Conservation (phyloP, 306 rosid species). For the Styphnolobium japonicum region DNA sequence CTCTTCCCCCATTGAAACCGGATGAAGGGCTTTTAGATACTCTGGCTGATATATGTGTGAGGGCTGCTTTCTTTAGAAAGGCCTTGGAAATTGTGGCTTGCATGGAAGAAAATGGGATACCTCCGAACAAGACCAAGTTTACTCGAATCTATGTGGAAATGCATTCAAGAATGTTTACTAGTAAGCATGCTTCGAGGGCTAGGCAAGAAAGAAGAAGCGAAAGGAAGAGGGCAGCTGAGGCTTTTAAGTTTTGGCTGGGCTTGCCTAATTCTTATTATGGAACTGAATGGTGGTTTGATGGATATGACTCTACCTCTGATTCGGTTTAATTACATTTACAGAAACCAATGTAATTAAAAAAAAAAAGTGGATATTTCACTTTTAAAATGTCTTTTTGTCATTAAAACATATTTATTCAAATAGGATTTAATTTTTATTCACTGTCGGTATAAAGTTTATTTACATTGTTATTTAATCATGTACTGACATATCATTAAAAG, state of each 20-base stretch:
- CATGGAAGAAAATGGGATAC: conserved; percentile 92
- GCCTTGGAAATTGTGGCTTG: conserved; percentile 96
- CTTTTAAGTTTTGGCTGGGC: conserved; percentile 94
- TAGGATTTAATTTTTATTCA: no score
- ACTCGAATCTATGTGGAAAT: conserved; percentile 94
- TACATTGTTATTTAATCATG: no score
- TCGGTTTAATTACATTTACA: conserved; percentile 28
- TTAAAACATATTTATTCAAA: no score
- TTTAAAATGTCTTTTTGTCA: no score
- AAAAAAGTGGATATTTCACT: neutral
- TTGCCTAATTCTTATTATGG: conserved; percentile 96
- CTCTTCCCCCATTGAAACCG: conserved; percentile 67
- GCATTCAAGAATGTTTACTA: conserved; percentile 97
- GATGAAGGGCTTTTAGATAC: conserved; percentile 93
- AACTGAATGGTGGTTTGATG: conserved; percentile 90
- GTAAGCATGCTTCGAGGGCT: conserved; percentile 94
- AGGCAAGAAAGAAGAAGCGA: conserved; percentile 86
- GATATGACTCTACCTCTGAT: conserved; percentile 45
- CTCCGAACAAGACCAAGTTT: conserved; percentile 92
- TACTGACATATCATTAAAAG: no score
- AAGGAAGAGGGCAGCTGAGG: conserved; percentile 98
- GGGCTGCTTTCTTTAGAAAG: conserved; percentile 92
- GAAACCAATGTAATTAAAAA: no score
- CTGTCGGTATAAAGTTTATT: no score
- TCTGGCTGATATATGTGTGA: conserved; percentile 88